phyloP scores from a whole-genome alignment of 495 filamentous ascomycete genomes.

The Penicillium longicatenatum region DNA sequence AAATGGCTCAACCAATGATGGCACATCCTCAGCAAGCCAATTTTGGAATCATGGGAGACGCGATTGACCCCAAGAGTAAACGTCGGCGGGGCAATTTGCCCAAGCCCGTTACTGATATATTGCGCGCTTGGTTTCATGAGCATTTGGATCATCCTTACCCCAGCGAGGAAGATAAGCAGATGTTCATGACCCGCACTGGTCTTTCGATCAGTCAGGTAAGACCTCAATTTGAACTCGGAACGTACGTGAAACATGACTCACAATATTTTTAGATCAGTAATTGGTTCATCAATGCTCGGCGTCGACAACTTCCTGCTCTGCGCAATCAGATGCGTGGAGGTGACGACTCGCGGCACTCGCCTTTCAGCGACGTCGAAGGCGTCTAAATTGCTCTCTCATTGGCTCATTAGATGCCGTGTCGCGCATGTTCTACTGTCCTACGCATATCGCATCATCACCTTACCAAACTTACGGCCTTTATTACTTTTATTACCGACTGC shows the following conservation, averaged over 20 bases:
- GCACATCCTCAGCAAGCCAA: slow-evolving; percentile 41
- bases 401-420: slow-evolving; percentile 25
- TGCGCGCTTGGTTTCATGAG: slow-evolving; percentile 77
- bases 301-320: slow-evolving; percentile 72
- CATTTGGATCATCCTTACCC: slow-evolving; percentile 85
- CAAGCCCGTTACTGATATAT: slow-evolving; percentile 78
- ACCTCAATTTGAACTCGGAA: neutral
- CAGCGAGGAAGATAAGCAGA: slow-evolving; percentile 87
- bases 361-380: slow-evolving; percentile 46
- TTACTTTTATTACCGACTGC: slow-evolving; percentile 13
- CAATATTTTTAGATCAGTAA: slow-evolving; percentile 69
- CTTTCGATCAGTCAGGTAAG: slow-evolving; percentile 78
- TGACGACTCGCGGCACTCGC: slow-evolving; percentile 42
- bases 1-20: slow-evolving; percentile 31
- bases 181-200: slow-evolving; percentile 72
- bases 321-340: slow-evolving; percentile 55
- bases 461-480: slow-evolving; percentile 20
- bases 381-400: slow-evolving; percentile 38
- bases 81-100: slow-evolving; percentile 81
- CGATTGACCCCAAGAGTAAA: slow-evolving; percentile 51
- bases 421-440: neutral
- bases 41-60: slow-evolving; percentile 48
- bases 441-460: neutral
- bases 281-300: slow-evolving; percentile 93
- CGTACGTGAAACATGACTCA: neutral